Evolutionary conservation across 2,329 filamentous ascomycete genomes (phyloP), one percentile per base, ranked within the genome.

Genomic region (Pyrenophora tritici-repentis): DNA sequence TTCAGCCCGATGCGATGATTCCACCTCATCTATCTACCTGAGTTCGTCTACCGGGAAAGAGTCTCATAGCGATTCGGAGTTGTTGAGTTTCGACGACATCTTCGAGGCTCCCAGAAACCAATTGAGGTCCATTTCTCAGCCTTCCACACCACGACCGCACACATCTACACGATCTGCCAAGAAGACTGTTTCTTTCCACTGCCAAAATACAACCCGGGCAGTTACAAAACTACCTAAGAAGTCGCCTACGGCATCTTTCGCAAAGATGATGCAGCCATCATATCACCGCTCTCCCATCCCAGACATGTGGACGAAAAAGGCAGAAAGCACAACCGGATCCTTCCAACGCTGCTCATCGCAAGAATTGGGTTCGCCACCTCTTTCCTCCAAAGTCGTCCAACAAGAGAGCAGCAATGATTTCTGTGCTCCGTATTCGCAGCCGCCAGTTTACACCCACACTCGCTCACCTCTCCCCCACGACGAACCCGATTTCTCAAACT

Each of bases 211-310:
- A 31, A 52, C 59, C 31, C 57, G 65, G 37, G 63, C 63, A 1
- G 55, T 66, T 20, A 59, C 63, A 10, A 71, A 67, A 20, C 42
- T 50, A 1, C 37, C 47, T 2, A 69, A 58, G 38, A 70, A 60
- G 35, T 49, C 59, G 18, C 46, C 58, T 3, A 42, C 51, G 13
- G 48, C 60, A 37, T 50, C 47, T 26, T 62, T 78, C 74, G 37
- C 79, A 36, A 83, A 79, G 62, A 80, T 84, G 77, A 82, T 82
- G 77, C 81, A 77, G 60, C 76, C 81, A 34, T 78, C 79, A 17
- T 76, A 79, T 48, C 76, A 74, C 57, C 72, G 72, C 10, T 59
- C 71, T 17, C 72, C 72, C 53, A 78, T 74, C 70, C 76, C 70
- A 67, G 78, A 75, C 63, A 75, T 67, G 67, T 85, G 83, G 82